Conservation (phyloP, 345 rosid genomes). For the Moricandia arvensis region DNA sequence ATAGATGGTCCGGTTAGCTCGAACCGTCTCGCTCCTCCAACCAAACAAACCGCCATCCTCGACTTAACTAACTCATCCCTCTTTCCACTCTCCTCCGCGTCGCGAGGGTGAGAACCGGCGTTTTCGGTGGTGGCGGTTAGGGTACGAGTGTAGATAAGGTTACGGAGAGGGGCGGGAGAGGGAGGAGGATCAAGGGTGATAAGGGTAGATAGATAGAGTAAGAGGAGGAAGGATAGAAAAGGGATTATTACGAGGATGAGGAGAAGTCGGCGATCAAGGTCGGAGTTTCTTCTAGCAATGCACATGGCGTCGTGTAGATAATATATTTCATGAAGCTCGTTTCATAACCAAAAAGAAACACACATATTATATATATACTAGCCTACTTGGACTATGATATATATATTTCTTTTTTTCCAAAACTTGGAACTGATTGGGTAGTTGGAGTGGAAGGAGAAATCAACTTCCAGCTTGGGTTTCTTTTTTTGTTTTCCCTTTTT, state of each 20-base stretch:
- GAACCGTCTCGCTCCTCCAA: constrained; percentile 89
- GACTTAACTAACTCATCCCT: constrained; percentile 38
- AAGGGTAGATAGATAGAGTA: constrained; percentile 30
- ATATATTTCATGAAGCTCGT: no score
- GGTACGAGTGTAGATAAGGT: constrained; percentile 31
- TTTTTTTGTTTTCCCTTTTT: no score
- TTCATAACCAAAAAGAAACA: no score
- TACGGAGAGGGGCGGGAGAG: constrained; percentile 31
- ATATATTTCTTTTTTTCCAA: no score
- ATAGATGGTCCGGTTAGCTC: constrained; percentile 90
- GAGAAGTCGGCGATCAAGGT: constrained; percentile 51
- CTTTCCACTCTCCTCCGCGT: not conserved
- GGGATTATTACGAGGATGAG: constrained; percentile 33
- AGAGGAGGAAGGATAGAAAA: constrained; percentile 34
- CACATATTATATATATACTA: no score
- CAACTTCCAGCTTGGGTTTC: no score
- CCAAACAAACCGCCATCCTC: constrained; percentile 84
- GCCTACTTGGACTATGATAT: no score
- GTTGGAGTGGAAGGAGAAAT: no score
- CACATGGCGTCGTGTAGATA: constrained; percentile 9
- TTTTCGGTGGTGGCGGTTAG: constrained; percentile 12
- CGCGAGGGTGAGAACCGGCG: not conserved
- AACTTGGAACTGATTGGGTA: no score
- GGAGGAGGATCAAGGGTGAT: constrained; percentile 29
- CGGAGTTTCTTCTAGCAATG: constrained; percentile 34